Base-by-base conservation (phyloP, 371 early-diverging fungal species). In the Mortierella sp. region DNA sequence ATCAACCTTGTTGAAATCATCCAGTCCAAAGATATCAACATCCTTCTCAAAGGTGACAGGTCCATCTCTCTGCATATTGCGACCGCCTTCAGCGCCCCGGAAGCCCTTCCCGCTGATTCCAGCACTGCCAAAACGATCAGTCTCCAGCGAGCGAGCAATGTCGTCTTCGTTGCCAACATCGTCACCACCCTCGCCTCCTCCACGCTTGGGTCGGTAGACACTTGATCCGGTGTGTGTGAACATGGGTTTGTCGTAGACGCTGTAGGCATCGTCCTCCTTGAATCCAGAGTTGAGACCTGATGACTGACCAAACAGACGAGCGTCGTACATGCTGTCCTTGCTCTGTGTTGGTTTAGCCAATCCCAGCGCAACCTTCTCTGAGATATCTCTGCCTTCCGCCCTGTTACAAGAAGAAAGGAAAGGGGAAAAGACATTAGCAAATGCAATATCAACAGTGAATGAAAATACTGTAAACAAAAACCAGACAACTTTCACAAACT, bases 311-410 rank as follows among this genome's bases (percentile, higher is more conserved):
- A 98, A 98, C 70, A 99, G 90, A 70, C 99, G 93, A 51, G 95
- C 92, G 87, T 99, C 99, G 82, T 94, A 98, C 94, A 98, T 91
- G 73, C 96, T 93, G 72, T 98, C 99, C 86, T 94, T 93, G 71
- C 95, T 92, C 69, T 93, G 86, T 0, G 98, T 93, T 0, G 98
- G 99, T 79, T 97, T 95, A 48, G 98, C 98, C 70, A 98, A 88
- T 51, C 99, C 99, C 72, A 99, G 92, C 3, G 99, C 99, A 79
- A 99, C 96, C 89, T 98, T 98, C 89, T 99, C 99, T 1, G 98
- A 98, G 72, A 99, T 96, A 91, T 99, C 99, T 87, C 99, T 95
- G 4, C 94, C 95, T 81, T 94, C 89, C 26, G 92, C 87, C 67
- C 93, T 93, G 76, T 40, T 54, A 26, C 16, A 21, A 51, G 73